phyloP scores from a whole-genome alignment of 176 grass and related monocot genomes.

The Themeda triandra region DNA sequence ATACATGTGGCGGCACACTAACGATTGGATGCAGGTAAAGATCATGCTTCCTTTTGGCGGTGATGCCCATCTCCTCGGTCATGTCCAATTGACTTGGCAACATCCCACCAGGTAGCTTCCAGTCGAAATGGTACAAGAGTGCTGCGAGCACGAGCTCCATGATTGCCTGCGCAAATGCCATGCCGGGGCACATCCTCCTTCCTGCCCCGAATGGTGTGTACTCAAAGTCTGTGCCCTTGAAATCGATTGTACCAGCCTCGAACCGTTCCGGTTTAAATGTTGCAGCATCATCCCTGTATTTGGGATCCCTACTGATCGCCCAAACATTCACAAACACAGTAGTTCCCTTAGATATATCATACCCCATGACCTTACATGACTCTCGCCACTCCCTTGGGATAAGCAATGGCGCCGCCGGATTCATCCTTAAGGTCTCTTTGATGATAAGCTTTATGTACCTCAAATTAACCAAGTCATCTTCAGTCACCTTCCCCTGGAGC shows the following conservation, averaged over 20 bases:
- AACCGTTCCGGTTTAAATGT: no score
- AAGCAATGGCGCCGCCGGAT: background rate
- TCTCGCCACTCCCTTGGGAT: background rate
- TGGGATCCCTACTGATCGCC: conserved; percentile 17
- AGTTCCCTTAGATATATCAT: background rate
- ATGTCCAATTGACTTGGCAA: background rate
- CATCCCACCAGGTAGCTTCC: background rate
- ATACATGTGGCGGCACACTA: no score
- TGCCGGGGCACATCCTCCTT: conserved; percentile 8
- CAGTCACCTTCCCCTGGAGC: background rate
- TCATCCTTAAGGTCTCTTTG: conserved; percentile 22
- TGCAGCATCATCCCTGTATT: no score
- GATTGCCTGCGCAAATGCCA: background rate
- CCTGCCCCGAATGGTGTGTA: conserved; percentile 16
- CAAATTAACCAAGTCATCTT: background rate
- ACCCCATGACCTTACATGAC: conserved; percentile 13
- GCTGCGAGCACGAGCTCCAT: background rate
- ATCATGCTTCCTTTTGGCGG: background rate
- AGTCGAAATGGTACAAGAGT: conserved; percentile 24
- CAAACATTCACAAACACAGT: background rate
- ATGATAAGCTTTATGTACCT: conserved; percentile 7
- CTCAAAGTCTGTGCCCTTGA: conserved; percentile 17
- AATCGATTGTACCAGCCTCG: background rate
- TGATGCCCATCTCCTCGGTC: background rate
- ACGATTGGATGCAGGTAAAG: background rate